Evolutionary conservation across 768 basidiomycete species (phyloP), one percentile per base, ranked within the genome.

Genomic region (Mycena chlorophos): DNA sequence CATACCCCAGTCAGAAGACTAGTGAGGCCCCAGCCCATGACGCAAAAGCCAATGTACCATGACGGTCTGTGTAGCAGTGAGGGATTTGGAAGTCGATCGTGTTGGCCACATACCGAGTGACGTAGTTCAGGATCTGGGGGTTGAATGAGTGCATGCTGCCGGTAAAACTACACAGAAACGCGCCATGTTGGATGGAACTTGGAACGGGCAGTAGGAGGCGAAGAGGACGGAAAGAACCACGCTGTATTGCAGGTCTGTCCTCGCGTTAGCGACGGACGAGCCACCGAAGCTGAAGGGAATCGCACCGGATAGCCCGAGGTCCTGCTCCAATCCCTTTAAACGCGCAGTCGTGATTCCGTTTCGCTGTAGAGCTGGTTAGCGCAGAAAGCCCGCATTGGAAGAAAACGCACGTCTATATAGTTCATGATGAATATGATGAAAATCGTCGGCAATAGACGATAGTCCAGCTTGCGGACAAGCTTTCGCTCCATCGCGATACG

Each of bases 171-270:
- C 13, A 28, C 20, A 45, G 49, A 8, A 38, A 64, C 72, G 17
- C 56, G 80, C 84, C 81, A 87, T 85, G 63, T 85, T 88, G 0
- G 81, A 85, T 1, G 86, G 86, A 51, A 87, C 78, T 60, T 87
- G 85, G 14, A 82, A 79, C 2, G 85, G 85, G 31, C 79, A 79
- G 56, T 87, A 85, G 1, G 83, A 81, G 2, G 73, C 86, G 57
- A 78, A 84, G 23, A 84, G 71, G 42, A 81, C 70, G 0, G 82
- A 82, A 14, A 85, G 67, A 22, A 83, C 69, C 3, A 78, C 78
- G 22, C 73, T 71, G 61, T 84, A 84, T 62, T 83, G 76, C 16
- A 83, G 66, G 54, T 79, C 83, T 84, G 54, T 22, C 34, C 3
- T 46, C 27, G 25, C 19, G 8, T 40, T 42, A 5, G 13, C 13